Evolutionary conservation across 1,139 yeast genomes (phyloP).

Genomic region (Arxiozyma bovina): DNA sequence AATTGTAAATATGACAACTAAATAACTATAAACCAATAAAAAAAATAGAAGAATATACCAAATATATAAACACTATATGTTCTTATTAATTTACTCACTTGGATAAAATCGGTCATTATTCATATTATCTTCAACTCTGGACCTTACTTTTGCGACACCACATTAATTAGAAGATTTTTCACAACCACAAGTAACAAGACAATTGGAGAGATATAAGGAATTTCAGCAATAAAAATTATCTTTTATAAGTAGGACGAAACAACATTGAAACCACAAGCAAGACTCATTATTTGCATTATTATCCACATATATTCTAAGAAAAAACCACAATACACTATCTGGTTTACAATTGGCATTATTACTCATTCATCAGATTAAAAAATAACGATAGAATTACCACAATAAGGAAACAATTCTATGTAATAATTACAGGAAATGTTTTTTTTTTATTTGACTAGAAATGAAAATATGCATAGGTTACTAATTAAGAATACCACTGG

Average conservation of each 20-base stretch:
- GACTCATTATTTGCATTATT: background rate
- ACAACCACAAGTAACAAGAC: conserved; percentile 1
- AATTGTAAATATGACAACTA: background rate
- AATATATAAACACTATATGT: background rate
- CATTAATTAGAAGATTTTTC: background rate
- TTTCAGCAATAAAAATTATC: background rate
- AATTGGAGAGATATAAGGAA: background rate
- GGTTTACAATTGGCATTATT: background rate
- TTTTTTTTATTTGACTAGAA: background rate
- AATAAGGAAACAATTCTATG: background rate
- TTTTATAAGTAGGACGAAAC: background rate
- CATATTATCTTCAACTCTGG: background rate
- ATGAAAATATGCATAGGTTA: background rate
- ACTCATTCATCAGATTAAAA: no score
- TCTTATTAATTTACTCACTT: background rate
- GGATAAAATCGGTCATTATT: no score
- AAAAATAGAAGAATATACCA: background rate
- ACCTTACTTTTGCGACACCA: background rate
- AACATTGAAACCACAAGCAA: conserved; percentile 1
- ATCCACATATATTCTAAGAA: background rate
- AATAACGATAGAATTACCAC: background rate
- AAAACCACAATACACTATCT: background rate
- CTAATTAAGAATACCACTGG: background rate
- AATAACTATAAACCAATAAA: conserved; percentile 1
- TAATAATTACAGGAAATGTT: background rate